Evolutionary conservation across 1,139 yeast genomes (phyloP).

Genomic region (Geotrichum siamense): DNA sequence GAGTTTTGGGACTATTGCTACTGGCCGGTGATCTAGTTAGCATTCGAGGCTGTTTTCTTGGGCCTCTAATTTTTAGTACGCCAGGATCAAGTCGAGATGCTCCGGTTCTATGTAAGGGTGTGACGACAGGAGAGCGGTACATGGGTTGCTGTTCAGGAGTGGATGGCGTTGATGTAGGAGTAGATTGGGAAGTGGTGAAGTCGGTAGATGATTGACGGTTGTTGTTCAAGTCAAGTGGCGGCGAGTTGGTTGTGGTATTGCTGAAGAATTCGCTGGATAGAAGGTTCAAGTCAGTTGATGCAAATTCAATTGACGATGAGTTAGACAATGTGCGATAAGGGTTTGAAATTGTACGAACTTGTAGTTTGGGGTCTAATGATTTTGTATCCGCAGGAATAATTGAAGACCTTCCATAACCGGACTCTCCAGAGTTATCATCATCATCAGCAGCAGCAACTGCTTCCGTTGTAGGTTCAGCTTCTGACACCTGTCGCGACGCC

Average conservation of each 20-base stretch:
- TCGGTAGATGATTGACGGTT: neutral
- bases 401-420: too few species aligned
- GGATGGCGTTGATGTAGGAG: neutral
- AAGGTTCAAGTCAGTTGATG: neutral
- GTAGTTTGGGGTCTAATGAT: too few species aligned
- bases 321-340: neutral
- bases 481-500: too few species aligned
- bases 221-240: too few species aligned
- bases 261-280: neutral
- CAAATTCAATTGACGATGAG: neutral
- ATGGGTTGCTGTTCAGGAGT: neutral
- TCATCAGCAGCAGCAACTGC: too few species aligned
- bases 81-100: neutral
- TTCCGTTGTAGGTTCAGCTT: too few species aligned
- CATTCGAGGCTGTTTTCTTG: neutral
- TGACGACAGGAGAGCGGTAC: neutral
- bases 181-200: neutral
- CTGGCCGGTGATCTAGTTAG: too few species aligned
- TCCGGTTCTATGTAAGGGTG: neutral
- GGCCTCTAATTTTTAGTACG: constrained; percentile 2
- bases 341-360: neutral
- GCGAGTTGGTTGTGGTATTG: neutral
- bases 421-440: too few species aligned
- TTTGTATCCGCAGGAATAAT: too few species aligned
- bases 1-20: neutral